These are phyloP conservation scores for Achaetomium macrosporum DNA, from an alignment of 2,329 filamentous ascomycete species.

Conservation along the genomic window DNA sequence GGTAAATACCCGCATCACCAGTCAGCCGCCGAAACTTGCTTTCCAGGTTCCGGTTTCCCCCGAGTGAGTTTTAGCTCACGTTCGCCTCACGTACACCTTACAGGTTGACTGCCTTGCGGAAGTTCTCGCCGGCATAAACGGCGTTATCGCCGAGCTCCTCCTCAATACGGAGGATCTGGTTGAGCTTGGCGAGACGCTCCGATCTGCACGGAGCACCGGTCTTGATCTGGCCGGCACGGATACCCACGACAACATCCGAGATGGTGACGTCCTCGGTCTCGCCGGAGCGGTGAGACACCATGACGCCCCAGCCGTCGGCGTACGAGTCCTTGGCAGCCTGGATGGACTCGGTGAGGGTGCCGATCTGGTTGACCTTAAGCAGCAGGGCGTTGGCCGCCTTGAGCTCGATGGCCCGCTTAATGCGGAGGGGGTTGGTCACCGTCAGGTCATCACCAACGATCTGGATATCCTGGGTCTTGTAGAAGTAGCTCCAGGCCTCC, in stretches of 20 bases:
- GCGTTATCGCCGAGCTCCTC: conserved; percentile 94
- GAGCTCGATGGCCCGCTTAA: conserved; percentile 99
- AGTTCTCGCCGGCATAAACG: conserved; percentile 84
- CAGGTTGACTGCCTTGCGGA: conserved; percentile 85
- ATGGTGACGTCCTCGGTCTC: conserved; percentile 99
- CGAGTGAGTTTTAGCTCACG: conserved; percentile 6
- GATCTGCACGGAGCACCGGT: conserved; percentile 93
- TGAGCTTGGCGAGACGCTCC: conserved; percentile 98
- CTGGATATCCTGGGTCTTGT: conserved; percentile 97
- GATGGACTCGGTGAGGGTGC: conserved; percentile 97
- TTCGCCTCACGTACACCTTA: conserved; percentile 42
- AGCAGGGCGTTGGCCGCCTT: conserved; percentile 98
- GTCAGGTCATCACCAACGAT: conserved; percentile 98
- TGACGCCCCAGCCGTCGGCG: conserved; percentile 93
- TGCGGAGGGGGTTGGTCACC: conserved; percentile 96
- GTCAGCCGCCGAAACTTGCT: conserved; percentile 8
- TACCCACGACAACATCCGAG: conserved; percentile 93
- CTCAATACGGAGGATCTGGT: conserved; percentile 99
- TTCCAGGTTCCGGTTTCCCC: conserved; percentile 15
- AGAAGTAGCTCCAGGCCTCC: conserved; percentile 99
- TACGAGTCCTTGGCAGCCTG: conserved; percentile 99
- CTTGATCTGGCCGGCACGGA: conserved; percentile 98
- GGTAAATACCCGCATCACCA: conserved; percentile 14
- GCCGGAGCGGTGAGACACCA: conserved; percentile 98
- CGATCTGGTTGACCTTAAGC: conserved; percentile 99